These are phyloP conservation scores for Russula sp. DNA, from an alignment of 768 basidiomycete species.

Conservation along the genomic window DNA sequence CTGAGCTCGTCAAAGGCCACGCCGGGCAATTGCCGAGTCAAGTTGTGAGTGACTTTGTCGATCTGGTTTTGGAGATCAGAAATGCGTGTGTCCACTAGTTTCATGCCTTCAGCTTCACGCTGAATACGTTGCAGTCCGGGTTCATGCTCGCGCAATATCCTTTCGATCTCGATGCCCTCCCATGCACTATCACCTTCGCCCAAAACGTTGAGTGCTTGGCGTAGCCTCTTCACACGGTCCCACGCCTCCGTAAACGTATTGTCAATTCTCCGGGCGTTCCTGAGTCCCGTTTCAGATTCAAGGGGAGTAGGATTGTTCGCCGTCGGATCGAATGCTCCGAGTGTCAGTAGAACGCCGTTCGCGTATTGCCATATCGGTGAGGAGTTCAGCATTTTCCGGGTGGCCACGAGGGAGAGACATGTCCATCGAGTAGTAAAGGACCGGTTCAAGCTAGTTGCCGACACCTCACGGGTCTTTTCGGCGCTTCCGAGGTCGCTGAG, in stretches of 20 bases:
- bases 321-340: background rate
- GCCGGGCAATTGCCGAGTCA: slow-evolving; percentile 11
- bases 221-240: background rate
- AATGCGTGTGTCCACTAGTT: background rate
- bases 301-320: background rate
- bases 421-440: slow-evolving; percentile 17
- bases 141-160: background rate
- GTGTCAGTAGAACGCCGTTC: background rate
- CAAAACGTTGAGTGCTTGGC: background rate
- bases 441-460: background rate
- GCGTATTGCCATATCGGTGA: background rate
- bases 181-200: background rate
- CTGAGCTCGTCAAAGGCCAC: background rate
- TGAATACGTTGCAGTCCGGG: background rate
- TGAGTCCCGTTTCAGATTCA: background rate
- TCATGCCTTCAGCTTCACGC: background rate
- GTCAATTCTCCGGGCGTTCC: slow-evolving; percentile 10
- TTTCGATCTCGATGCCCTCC: background rate
- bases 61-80: background rate
- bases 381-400: background rate
- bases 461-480: background rate
- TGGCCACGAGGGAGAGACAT: slow-evolving; percentile 14
- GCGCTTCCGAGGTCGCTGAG: slow-evolving; percentile 6
- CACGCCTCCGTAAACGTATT: slow-evolving; percentile 1
- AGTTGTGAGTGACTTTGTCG: background rate